Base-by-base conservation (phyloP, 495 filamentous ascomycete species). In the Penicillium dipodomyicola region DNA sequence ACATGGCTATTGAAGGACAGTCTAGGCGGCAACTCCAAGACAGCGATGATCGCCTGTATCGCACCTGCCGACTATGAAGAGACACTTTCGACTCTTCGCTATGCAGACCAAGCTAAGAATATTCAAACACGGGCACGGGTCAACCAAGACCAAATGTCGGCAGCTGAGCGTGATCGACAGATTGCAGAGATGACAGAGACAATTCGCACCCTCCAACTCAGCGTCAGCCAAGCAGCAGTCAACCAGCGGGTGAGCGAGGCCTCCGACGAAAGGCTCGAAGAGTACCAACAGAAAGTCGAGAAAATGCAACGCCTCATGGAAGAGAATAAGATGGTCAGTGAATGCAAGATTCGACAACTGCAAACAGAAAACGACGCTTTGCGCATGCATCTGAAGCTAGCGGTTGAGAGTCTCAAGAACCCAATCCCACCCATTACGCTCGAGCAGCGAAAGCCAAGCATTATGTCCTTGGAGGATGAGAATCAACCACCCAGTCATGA, bases 1-100 rank as follows among this genome's bases (percentile, higher is more conserved):
- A 98, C 94, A 10, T 97, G 92, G 92, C 80, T 98, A 20, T 79
- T 98, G 58, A 97, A 97, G 66, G 94, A 97, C 69, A 91, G 86
- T 3, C 80, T 98, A 2, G 94, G 95, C 15, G 94, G 94, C 37
- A 98, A 98, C 74, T 89, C 84, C 61, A 98, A 97, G 71, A 98
- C 94, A 7, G 94, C 94, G 40, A 98, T 98, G 94, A 97, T 98
- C 58, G 94, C 94, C 14, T 97, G 95, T 69, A 96, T 98, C 65
- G 83, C 92, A 7, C 94, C 94, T 0, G 86, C 87, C 1, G 94
- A 98, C 77, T 98, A 97, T 70, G 94, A 98, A 51, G 94, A 98
- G 68, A 97, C 94, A 0, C 85, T 98, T 3, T 94, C 89, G 5
- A 98, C 94, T 3, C 83, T 98, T 4, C 91, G 94, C 30, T 98